Conservation (phyloP, 78 protist genomes). For the Tieghemostelium lacteum region DNA sequence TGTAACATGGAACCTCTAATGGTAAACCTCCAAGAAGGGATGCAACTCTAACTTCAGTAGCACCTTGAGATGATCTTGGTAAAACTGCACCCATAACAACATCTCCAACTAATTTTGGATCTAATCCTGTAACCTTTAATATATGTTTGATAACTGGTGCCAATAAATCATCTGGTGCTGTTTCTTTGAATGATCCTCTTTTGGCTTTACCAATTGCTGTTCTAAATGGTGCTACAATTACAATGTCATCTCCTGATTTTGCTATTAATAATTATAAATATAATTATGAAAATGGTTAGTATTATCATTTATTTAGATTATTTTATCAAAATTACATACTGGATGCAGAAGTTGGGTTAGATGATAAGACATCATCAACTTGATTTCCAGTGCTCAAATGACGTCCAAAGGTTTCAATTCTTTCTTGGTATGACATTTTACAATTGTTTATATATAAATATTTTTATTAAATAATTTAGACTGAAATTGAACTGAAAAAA, state of each 20-base stretch:
- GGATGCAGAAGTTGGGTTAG: background rate
- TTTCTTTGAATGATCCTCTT: constrained; percentile 88
- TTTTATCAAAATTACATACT: background rate
- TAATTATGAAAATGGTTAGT: background rate
- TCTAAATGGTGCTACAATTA: constrained; percentile 82
- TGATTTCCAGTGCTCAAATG: constrained; percentile 31
- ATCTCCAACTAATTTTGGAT: constrained; percentile 83
- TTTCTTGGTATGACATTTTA: too few relatives aligned
- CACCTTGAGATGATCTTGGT: constrained; percentile 83
- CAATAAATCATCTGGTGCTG: constrained; percentile 82
- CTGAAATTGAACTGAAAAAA: too few relatives aligned
- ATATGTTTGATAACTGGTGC: constrained; percentile 81
- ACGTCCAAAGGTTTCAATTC: constrained; percentile 49
- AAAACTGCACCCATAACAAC: constrained; percentile 84
- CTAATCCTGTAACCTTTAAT: constrained; percentile 42
- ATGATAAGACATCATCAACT: background rate
- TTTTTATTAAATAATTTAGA: too few relatives aligned
- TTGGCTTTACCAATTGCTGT: constrained; percentile 85
- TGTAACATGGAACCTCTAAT: constrained; percentile 66
- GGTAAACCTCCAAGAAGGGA: constrained; percentile 84
- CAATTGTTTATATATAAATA: too few relatives aligned
- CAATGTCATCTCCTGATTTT: constrained; percentile 80
- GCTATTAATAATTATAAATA: background rate
- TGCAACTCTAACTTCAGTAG: constrained; percentile 79
- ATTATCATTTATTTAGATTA: background rate